phyloP scores from a whole-genome alignment of 495 filamentous ascomycete species.

The Aspergillus sclerotioniger region DNA sequence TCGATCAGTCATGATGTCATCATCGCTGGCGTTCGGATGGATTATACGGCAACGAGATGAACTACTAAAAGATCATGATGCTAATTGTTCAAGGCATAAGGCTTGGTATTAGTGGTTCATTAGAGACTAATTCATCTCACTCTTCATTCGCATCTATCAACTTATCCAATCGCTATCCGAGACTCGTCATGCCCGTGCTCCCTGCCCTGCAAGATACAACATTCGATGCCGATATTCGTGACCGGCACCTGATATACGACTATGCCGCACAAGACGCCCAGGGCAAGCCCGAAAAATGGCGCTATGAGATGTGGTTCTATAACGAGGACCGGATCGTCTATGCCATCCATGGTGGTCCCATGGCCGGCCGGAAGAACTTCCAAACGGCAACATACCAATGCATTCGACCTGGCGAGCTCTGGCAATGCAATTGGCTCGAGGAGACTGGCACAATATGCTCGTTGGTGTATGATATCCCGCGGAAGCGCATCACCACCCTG shows the following conservation, averaged over 20 bases:
- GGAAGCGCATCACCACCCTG: slow-evolving; percentile 31
- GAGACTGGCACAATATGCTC: slow-evolving; percentile 41
- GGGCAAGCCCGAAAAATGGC: slow-evolving; percentile 40
- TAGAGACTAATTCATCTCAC: no score
- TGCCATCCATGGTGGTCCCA: slow-evolving; percentile 41
- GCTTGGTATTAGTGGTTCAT: no score
- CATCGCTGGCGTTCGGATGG: neutral
- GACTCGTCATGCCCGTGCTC: slow-evolving; percentile 21
- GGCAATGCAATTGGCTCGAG: slow-evolving; percentile 44
- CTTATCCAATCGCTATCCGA: neutral
- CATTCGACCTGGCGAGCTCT: slow-evolving; percentile 36
- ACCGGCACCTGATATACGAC: slow-evolving; percentile 45
- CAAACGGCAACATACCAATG: slow-evolving; percentile 40
- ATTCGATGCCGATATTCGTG: slow-evolving; percentile 34
- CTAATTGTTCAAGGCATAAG: no score
- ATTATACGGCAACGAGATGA: neutral
- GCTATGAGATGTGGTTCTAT: slow-evolving; percentile 46
- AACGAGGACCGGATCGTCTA: slow-evolving; percentile 42
- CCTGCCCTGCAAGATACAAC: slow-evolving; percentile 24
- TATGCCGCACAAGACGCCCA: slow-evolving; percentile 29
- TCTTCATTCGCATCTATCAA: no score
- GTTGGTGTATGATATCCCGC: slow-evolving; percentile 37
- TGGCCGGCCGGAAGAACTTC: slow-evolving; percentile 40
- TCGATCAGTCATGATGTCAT: neutral
- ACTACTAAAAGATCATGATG: no score